Base-by-base conservation (phyloP, 2,329 filamentous ascomycete species). In the Calonectria hawksworthii region DNA sequence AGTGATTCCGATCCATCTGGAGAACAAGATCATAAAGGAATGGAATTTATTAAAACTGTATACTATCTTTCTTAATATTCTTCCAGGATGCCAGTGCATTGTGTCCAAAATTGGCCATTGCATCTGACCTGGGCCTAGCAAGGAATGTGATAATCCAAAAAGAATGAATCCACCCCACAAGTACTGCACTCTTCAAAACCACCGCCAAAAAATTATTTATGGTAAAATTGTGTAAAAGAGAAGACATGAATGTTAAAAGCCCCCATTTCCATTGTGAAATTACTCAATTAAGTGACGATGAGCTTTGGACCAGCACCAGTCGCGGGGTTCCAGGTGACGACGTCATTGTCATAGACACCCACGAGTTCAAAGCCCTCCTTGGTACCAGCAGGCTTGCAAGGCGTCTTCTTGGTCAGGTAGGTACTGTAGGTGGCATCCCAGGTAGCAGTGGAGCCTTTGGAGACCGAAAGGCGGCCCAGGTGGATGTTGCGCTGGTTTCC, bases 401-500 rank as follows among this genome's bases (percentile, higher is more conserved):
- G 56, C 4, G 74, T 76, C 64, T 72, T 73, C 51, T 76, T 18
- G 6, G 77, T 77, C 30, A 78, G 61, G 52, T 78, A 77, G 11
- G 61, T 41, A n/a, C 34, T 67, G 36, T 77, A 77, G 9, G 68
- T 78, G n/a, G 77, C 75, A 38, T 77, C 75, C 74, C 74, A 77
- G 9, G 66, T 74, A 3, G 75, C 75, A 30, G 44, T 54, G 10
- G n/a, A 67, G 11, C 72, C 72, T 26, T 68, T 52, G 3, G n/a
- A n/a, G 34, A 52, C 68, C 1, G 64, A 69, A 3, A 78, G 66
- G 23, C 77, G 77, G 21, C 74, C 78, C 7, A 81, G 51, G 34
- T 82, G 64, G 14, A 70, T 76, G 75, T 82, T 75, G 72, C 82
- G 80, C 68, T 78, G 77, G 73, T 82, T 82, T 23, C 81, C 81